Evolutionary conservation across 2,329 filamentous ascomycete species (phyloP).

Genomic region (Alternaria panax): DNA sequence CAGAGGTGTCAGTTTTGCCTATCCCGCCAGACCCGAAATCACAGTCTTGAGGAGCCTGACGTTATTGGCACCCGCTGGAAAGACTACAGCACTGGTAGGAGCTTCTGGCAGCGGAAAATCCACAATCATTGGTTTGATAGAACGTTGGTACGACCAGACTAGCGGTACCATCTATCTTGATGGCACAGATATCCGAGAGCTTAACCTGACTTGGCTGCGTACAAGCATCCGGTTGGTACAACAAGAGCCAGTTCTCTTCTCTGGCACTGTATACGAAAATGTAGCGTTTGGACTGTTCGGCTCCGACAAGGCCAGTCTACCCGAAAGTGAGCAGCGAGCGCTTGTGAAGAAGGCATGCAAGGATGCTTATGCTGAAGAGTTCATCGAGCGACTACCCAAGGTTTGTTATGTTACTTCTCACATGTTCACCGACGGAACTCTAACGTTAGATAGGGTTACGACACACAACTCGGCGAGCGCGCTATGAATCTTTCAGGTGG

Average conservation of each 20-base stretch:
- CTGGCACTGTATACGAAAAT: slow-evolving; percentile 86
- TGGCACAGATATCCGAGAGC: slow-evolving; percentile 70
- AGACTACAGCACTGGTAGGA: slow-evolving; percentile 90
- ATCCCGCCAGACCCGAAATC: slow-evolving; percentile 90
- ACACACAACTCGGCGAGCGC: slow-evolving; percentile 91
- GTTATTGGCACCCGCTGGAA: slow-evolving; percentile 82
- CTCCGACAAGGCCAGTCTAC: slow-evolving; percentile 64
- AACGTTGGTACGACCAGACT: slow-evolving; percentile 61
- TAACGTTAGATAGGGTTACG: slow-evolving; percentile 75
- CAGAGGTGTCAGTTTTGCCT: slow-evolving; percentile 84
- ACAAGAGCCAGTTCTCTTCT: slow-evolving; percentile 90
- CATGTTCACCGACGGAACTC: neutral
- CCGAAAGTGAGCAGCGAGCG: slow-evolving; percentile 68
- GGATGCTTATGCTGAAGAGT: slow-evolving; percentile 95
- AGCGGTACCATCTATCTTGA: slow-evolving; percentile 38
- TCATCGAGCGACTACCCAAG: slow-evolving; percentile 70
- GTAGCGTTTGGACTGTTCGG: slow-evolving; percentile 81
- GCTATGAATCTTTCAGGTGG: slow-evolving; percentile 91
- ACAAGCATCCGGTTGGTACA: slow-evolving; percentile 91
- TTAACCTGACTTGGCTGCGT: slow-evolving; percentile 90
- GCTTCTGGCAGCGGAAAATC: slow-evolving; percentile 94
- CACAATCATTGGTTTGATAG: slow-evolving; percentile 78
- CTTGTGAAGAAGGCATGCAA: slow-evolving; percentile 80
- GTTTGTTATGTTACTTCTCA: slow-evolving; percentile 23
- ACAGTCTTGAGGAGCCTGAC: slow-evolving; percentile 83